phyloP scores from a whole-genome alignment of 2,329 filamentous ascomycete species.

The Celoporthe dispersa region DNA sequence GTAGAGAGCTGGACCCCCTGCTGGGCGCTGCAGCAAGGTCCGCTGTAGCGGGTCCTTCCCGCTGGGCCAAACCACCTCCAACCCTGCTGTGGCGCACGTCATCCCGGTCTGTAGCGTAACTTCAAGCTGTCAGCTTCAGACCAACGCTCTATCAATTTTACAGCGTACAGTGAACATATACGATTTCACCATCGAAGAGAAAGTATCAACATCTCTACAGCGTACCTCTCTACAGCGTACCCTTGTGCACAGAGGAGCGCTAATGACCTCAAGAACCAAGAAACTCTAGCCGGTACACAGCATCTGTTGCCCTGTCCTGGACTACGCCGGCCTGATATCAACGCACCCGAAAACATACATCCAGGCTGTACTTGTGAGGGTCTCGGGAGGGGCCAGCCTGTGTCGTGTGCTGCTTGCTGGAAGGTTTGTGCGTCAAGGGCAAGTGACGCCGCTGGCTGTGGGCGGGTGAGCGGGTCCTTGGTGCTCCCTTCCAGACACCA shows the following conservation, averaged over 20 bases:
- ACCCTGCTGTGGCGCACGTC: constrained; percentile 7
- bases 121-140: background rate
- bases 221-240: background rate
- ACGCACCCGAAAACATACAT: background rate
- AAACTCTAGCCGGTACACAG: background rate
- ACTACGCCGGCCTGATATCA: background rate
- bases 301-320: background rate
- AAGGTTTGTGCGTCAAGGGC: background rate
- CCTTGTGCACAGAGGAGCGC: background rate
- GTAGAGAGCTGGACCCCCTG: background rate
- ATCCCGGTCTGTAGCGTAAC: background rate
- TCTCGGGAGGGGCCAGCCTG: background rate
- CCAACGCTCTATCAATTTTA: background rate
- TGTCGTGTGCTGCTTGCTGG: background rate
- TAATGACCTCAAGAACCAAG: no score
- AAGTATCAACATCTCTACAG: no score
- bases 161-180: background rate
- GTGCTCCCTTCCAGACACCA: background rate
- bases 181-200: background rate
- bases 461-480: background rate
- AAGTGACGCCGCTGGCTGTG: background rate
- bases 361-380: background rate
- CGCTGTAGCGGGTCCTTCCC: background rate
- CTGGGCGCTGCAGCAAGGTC: background rate
- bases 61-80: background rate